A percentile compares a stretch with the other conserved stretches of the same genome.
Conservation (phyloP, 2,329 filamentous ascomycete genomes). For the Nemania abortiva region DNA sequence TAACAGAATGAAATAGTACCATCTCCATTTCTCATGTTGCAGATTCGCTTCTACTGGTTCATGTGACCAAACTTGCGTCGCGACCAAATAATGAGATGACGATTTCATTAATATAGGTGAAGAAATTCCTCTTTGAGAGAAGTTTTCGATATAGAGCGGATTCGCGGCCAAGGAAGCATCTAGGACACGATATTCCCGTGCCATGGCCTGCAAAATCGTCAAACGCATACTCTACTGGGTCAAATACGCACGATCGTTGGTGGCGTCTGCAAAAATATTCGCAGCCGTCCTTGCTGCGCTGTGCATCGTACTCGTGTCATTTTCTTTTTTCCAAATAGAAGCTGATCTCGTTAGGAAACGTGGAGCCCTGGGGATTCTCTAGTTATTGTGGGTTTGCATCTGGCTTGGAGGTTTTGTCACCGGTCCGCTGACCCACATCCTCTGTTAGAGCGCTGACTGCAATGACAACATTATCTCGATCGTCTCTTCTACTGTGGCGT, state of each 20-base stretch:
- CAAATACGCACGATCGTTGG: slow-evolving; percentile 15
- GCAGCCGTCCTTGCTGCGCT: not conserved
- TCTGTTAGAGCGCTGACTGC: not conserved
- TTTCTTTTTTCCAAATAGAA: not conserved
- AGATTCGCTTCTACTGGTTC: not conserved
- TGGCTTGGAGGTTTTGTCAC: not conserved
- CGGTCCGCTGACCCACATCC: slow-evolving; percentile 9
- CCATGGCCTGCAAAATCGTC: not conserved
- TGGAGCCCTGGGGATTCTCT: not conserved
- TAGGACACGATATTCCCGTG: not conserved
- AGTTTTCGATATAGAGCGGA: too few relatives aligned
- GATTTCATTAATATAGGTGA: not conserved
- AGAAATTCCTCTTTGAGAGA: too few relatives aligned
- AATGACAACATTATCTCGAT: not conserved
- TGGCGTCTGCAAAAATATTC: not conserved
- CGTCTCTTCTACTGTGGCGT: not conserved
- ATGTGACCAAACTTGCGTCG: not conserved
- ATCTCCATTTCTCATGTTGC: slow-evolving; percentile 11
- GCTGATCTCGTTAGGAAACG: not conserved
- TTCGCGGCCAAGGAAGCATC: not conserved
- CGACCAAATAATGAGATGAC: not conserved
- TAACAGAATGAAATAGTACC: not conserved
- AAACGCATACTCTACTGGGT: not conserved
- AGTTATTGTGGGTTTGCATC: not conserved
- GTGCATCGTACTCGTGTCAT: not conserved